Evolutionary conservation across 208 protist genomes (phyloP).

Genomic region (Porcisia hertigi): DNA sequence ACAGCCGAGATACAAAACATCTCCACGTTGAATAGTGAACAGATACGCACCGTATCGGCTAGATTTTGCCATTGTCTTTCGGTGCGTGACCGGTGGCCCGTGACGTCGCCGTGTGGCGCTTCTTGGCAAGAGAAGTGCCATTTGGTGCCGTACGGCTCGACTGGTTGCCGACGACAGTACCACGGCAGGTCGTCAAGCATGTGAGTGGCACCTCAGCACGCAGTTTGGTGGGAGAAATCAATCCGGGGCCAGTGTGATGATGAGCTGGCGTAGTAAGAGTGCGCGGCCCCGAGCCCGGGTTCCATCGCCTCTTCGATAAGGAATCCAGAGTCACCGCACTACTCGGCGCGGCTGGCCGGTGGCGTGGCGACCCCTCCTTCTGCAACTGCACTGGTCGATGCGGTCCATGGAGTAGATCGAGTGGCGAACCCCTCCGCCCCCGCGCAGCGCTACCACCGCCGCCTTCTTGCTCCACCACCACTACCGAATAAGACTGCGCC

Average conservation of each 20-base stretch:
- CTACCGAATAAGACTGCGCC: neutral
- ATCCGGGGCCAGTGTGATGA: neutral
- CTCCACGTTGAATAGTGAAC: neutral
- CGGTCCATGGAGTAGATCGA: neutral
- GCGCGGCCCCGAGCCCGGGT: constrained; percentile 2
- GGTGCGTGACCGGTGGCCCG: neutral
- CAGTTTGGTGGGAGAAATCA: constrained; percentile 10
- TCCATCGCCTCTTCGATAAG: neutral
- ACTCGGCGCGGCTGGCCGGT: neutral
- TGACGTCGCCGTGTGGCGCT: constrained; percentile 7
- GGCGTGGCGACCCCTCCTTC: constrained; percentile 14
- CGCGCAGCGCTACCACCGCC: constrained; percentile 10
- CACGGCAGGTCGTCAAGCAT: constrained; percentile 18
- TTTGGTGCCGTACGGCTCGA: constrained; percentile 21
- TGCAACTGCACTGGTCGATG: constrained; percentile 15
- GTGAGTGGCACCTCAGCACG: constrained; percentile 11
- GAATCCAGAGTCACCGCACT: neutral
- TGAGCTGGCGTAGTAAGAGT: constrained; percentile 11
- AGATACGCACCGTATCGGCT: neutral
- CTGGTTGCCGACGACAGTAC: constrained; percentile 9
- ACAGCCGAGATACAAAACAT: neutral
- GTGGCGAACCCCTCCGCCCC: constrained; percentile 11
- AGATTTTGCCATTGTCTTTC: constrained; percentile 1
- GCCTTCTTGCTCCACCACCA: constrained; percentile 1
- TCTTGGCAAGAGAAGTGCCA: constrained; percentile 5